Conservation (phyloP, 495 filamentous ascomycete genomes). For the Paragyromitra xinjiangensis region DNA sequence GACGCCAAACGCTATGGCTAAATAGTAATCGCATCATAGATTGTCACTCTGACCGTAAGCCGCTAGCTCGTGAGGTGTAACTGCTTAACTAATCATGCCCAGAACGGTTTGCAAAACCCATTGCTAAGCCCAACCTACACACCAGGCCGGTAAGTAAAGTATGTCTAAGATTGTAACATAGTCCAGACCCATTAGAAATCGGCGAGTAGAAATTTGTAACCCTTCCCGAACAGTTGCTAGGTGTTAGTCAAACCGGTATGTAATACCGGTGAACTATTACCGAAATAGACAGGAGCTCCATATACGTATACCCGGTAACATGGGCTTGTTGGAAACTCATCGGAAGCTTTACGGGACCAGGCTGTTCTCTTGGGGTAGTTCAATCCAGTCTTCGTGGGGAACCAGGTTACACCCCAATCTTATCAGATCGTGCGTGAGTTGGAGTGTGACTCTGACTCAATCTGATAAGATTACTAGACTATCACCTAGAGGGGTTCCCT, state of each 20-base stretch:
- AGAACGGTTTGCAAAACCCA: background rate
- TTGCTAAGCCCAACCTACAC: background rate
- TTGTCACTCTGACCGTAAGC: background rate
- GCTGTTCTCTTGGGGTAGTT: background rate
- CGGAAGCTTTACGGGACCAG: background rate
- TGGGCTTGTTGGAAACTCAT: background rate
- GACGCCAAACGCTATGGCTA: background rate
- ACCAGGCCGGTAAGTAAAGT: background rate
- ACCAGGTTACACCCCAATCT: background rate
- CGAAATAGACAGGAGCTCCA: background rate
- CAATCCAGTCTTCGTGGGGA: background rate
- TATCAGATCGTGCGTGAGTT: conserved; percentile 22
- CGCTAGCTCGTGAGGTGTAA: background rate
- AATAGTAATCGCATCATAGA: background rate
- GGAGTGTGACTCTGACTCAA: conserved; percentile 4
- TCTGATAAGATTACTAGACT: conserved; percentile 11
- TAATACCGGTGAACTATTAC: background rate
- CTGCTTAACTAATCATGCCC: background rate
- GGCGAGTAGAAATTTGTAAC: background rate
- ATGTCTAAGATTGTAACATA: background rate
- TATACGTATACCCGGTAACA: background rate
- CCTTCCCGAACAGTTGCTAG: background rate
- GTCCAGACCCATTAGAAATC: background rate
- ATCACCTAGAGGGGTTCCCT: background rate
- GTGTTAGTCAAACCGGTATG: background rate